Evolutionary conservation across 192 early-diverging fungal species (phyloP).

Genomic region (Gaertneriomyces semiglobifer): DNA sequence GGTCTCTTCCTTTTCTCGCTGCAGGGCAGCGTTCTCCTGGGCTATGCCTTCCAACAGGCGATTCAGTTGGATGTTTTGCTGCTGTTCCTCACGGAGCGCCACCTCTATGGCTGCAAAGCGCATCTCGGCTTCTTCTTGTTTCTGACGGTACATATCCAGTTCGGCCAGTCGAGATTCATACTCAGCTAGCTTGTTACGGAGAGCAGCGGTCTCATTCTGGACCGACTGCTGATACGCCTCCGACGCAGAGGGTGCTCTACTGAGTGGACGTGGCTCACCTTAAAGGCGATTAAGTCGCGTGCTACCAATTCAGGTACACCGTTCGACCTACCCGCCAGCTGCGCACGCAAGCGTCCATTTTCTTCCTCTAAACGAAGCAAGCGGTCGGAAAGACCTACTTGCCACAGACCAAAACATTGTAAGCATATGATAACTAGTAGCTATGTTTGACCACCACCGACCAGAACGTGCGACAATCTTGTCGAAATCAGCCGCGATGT

Average conservation of each 20-base stretch:
- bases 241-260: conserved; percentile 4
- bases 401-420: neutral
- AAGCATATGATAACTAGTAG: neutral
- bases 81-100: neutral
- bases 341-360: conserved; percentile 32
- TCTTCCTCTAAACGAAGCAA: conserved; percentile 40
- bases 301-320: neutral
- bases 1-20: too few relatives aligned
- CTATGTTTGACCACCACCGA: conserved; percentile 11
- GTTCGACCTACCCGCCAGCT: conserved; percentile 7
- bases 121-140: neutral
- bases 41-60: neutral
- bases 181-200: conserved; percentile 2
- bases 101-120: too few relatives aligned
- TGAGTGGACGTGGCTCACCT: neutral
- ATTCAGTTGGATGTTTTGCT: conserved; percentile 14
- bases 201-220: neutral
- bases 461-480: conserved; percentile 30
- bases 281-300: too few relatives aligned
- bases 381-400: conserved; percentile 27
- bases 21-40: too few relatives aligned
- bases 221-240: conserved; percentile 16
- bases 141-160: conserved; percentile 3
- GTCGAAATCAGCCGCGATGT: conserved; percentile 43
- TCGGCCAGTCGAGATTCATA: conserved; percentile 7